These are phyloP conservation scores for Cicer cuneatum DNA, from an alignment of 306 rosid genomes.

Conservation along the genomic window DNA sequence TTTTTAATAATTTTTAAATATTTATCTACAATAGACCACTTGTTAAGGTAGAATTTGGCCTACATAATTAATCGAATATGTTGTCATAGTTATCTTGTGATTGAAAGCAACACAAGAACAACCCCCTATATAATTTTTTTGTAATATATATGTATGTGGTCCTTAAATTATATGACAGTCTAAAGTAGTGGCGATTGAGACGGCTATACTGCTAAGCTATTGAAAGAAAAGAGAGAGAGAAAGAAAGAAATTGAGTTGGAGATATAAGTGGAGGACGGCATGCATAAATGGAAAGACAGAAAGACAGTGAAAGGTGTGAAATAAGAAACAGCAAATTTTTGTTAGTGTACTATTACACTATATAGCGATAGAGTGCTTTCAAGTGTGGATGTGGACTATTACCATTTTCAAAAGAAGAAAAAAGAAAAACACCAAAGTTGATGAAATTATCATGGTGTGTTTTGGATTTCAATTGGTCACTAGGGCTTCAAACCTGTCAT, in stretches of 20 bases:
- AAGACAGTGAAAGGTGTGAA: background rate
- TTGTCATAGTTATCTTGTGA: conserved; percentile 70
- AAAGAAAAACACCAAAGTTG: background rate
- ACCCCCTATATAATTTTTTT: conserved; percentile 44
- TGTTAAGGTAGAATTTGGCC: no score
- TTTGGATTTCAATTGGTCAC: conserved; percentile 56
- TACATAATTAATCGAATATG: background rate
- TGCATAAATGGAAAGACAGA: conserved; percentile 76
- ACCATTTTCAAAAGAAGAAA: conserved; percentile 51
- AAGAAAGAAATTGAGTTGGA: conserved; percentile 11
- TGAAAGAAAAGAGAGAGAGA: conserved; percentile 2
- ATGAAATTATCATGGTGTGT: conserved; percentile 35
- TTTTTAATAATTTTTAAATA: no score
- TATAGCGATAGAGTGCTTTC: conserved; percentile 51
- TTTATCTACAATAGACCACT: no score
- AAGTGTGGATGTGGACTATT: conserved; percentile 54
- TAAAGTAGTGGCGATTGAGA: conserved; percentile 60
- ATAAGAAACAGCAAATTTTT: conserved; percentile 2
- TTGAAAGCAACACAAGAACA: conserved; percentile 84
- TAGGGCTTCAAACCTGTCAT: conserved; percentile 54
- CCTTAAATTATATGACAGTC: conserved; percentile 61
- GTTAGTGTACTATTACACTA: background rate
- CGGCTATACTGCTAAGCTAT: conserved; percentile 37
- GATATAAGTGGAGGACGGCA: conserved; percentile 71
- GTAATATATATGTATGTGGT: conserved; percentile 63